Evolutionary conservation across 2,329 filamentous ascomycete genomes (phyloP), one percentile per base, ranked within the genome.

Genomic region (Penicillium polonicum): DNA sequence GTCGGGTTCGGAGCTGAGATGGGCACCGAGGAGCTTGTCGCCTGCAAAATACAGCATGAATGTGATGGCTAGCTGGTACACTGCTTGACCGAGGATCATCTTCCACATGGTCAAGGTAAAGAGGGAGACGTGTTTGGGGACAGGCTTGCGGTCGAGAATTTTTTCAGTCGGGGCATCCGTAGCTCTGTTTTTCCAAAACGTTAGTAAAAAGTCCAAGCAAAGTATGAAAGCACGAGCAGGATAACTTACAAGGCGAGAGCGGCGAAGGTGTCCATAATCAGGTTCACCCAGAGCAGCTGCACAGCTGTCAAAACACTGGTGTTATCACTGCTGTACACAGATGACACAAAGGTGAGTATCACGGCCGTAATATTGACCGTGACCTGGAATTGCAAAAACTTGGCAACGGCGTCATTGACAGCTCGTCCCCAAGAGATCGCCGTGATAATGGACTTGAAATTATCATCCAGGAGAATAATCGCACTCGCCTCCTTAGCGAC

Each of bases 51-150:
- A 92, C 25, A 97, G 82, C 60, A 93, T 81, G 64, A 97, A 88
- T 0, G 92, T 89, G 23, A 87, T 85, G 5, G 81, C 80, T 0
- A 97, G 85, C 74, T 97, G 92, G 74, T 94, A 97, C 57, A 96
- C 82, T 2, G 92, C 86, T 74, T 97, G 92, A 2, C 92, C 93
- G 44, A 96, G 83, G 61, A 97, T 97, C 93, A 97, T 97, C 82
- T 97, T 97, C 93, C 93, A 96, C 93, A 97, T 97, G 19, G 89
- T 92, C 35, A 88, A 80, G 1, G 92, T 95, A 66, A 97, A 94
- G 6, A 93, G 79, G 1, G 88, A 82, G 7, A 88, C 87, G 31
- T 84, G 87, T 70, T 91, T 92, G 3, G 86, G 83, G 58, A 90
- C 86, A 1, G 90, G 90, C 74, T 91, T 92, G 55, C 92, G 86